These are phyloP conservation scores for Secale cereale DNA, from an alignment of 176 grass and related monocot genomes.

Conservation along the genomic window DNA sequence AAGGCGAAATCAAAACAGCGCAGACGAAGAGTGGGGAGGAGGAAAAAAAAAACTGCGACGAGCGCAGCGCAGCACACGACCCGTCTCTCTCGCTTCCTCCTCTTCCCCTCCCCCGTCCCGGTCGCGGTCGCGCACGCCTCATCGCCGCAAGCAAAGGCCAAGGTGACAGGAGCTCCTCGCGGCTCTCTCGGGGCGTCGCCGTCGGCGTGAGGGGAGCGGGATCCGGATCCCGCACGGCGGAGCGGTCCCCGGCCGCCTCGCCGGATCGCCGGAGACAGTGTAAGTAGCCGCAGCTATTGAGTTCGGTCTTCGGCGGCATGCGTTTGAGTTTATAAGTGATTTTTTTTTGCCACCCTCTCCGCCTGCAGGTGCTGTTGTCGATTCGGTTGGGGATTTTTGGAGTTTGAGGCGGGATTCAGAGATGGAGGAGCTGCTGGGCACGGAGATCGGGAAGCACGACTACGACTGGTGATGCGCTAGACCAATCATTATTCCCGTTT, in stretches of 20 bases:
- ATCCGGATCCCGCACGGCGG: not conserved
- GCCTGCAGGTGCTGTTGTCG: constrained; percentile 9
- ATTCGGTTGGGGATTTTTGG: not conserved
- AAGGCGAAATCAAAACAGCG: not conserved
- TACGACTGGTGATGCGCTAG: constrained; percentile 78
- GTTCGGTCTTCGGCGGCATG: not conserved
- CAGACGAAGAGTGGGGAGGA: not conserved
- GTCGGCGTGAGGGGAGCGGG: not conserved
- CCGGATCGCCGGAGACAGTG: constrained; percentile 20
- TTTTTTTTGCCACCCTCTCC: accelerated
- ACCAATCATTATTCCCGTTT: not conserved
- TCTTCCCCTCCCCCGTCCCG: not conserved
- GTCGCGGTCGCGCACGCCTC: constrained; percentile 9
- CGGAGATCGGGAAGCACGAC: constrained; percentile 95
- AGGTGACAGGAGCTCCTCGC: not conserved
- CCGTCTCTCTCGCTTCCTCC: not conserved
- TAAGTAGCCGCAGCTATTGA: not conserved
- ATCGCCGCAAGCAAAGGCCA: constrained; percentile 23
- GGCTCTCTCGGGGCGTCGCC: not conserved
- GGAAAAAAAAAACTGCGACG: not conserved
- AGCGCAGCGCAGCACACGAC: constrained; percentile 16
- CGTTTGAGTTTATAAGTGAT: not conserved
- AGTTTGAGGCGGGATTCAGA: not conserved
- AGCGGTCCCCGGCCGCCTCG: not conserved
- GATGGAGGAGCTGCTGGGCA: constrained; percentile 85